These are phyloP conservation scores for Euphorbia celastroides DNA, from an alignment of 441 rosid species.

Conservation along the genomic window DNA sequence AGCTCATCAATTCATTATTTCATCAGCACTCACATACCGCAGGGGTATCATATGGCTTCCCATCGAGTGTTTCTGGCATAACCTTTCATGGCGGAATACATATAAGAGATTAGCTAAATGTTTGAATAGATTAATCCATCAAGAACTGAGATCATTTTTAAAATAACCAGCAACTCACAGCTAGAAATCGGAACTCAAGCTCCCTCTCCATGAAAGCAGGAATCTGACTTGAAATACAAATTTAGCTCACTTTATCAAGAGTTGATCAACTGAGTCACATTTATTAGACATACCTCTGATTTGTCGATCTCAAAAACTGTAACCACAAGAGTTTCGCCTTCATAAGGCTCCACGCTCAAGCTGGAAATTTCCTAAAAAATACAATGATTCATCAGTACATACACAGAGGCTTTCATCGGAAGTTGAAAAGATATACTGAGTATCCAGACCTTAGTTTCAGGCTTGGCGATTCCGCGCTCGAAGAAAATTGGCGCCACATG, in stretches of 20 bases:
- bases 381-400: not conserved
- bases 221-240: slow-evolving; percentile 43
- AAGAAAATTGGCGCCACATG: slow-evolving; percentile 86
- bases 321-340: slow-evolving; percentile 64
- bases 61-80: slow-evolving; percentile 59
- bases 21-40: slow-evolving; percentile 42
- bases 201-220: slow-evolving; percentile 85
- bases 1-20: not conserved
- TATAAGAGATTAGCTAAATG: not conserved
- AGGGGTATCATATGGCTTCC: slow-evolving; percentile 48
- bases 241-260: not conserved
- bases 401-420: not conserved
- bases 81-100: slow-evolving; percentile 36
- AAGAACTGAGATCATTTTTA: not conserved
- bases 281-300: slow-evolving; percentile 47
- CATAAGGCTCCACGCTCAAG: slow-evolving; percentile 80
- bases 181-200: slow-evolving; percentile 78
- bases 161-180: slow-evolving; percentile 34
- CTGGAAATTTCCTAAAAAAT: slow-evolving; percentile 75
- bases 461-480: slow-evolving; percentile 86
- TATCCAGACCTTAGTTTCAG: slow-evolving; percentile 52
- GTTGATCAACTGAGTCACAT: not conserved
- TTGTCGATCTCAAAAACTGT: slow-evolving; percentile 76
- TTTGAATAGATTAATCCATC: not conserved
- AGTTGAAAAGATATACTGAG: not conserved